Percentiles rank a stretch among this genome's conserved stretches.
Evolutionary conservation across 441 rosid species (phyloP).

Genomic region (Pelargonium myrrhifolium): DNA sequence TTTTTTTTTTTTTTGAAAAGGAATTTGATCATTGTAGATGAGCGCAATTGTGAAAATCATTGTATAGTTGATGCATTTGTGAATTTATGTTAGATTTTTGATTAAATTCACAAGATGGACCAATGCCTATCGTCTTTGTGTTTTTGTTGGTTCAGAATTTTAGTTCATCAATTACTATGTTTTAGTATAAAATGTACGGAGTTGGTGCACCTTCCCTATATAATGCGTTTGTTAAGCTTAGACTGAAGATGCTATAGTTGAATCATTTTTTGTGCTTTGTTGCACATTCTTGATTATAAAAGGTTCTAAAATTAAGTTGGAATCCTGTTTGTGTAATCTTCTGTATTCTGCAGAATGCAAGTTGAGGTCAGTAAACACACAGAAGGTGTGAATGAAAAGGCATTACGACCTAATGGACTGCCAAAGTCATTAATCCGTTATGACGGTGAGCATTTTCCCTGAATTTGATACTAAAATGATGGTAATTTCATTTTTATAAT

Average conservation of each 20-base stretch:
- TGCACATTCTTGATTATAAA: not conserved
- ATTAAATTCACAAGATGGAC: slow-evolving; percentile 2
- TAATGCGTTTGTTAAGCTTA: not conserved
- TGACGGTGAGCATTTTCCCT: slow-evolving; percentile 45
- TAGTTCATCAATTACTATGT: not conserved
- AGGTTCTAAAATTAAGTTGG: not conserved
- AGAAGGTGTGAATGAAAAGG: slow-evolving; percentile 71
- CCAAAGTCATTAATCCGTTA: slow-evolving; percentile 79
- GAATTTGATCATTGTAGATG: not conserved
- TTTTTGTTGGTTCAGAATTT: not conserved
- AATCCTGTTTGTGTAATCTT: not conserved
- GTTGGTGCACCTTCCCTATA: not conserved
- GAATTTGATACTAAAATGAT: not conserved
- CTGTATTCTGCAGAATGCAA: slow-evolving; percentile 61
- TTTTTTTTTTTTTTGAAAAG: not conserved
- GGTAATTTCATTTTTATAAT: not conserved
- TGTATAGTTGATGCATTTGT: not conserved
- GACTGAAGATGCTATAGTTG: not conserved
- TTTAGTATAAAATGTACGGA: not conserved
- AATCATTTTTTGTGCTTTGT: not conserved
- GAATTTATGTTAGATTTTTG: not conserved
- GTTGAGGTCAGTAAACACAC: slow-evolving; percentile 96
- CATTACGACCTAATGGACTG: slow-evolving; percentile 85
- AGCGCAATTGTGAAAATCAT: not conserved
- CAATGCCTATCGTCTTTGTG: not conserved